phyloP scores from a whole-genome alignment of 352 stramenopile species.

The Elongisporangium undulatum region DNA sequence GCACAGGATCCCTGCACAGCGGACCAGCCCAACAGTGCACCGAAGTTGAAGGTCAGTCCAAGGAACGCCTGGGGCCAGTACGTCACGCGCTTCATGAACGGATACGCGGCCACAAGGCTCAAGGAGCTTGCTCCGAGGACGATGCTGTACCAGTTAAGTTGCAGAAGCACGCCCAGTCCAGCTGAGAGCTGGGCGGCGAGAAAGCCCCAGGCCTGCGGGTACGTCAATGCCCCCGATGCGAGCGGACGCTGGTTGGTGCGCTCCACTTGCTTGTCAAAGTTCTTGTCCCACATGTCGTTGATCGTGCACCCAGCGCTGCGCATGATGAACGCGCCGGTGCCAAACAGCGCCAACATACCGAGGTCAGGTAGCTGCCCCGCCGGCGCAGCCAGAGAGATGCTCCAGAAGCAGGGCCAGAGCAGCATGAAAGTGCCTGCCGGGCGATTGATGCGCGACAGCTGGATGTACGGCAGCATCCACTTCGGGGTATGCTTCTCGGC shows the following conservation, averaged over 20 bases:
- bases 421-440: conserved; percentile 93
- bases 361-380: conserved; percentile 75
- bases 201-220: conserved; percentile 90
- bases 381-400: conserved; percentile 91
- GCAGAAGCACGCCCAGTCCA: conserved; percentile 92
- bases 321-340: conserved; percentile 95
- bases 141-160: conserved; percentile 95
- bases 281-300: conserved; percentile 99
- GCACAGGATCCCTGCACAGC: conserved; percentile 81
- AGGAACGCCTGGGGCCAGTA: conserved; percentile 97
- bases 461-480: conserved; percentile 85
- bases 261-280: conserved; percentile 95
- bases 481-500: conserved; percentile 64
- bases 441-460: conserved; percentile 82
- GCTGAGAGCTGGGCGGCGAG: conserved; percentile 91
- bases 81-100: conserved; percentile 97
- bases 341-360: conserved; percentile 77
- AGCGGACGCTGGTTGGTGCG: conserved; percentile 94
- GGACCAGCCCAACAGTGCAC: conserved; percentile 93
- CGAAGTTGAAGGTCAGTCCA: conserved; percentile 98
- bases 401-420: conserved; percentile 97
- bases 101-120: conserved; percentile 94
- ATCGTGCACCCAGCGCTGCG: conserved; percentile 97
- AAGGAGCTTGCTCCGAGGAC: conserved; percentile 90
- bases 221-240: conserved; percentile 88